Evolutionary conservation across 2,329 filamentous ascomycete species (phyloP).

Genomic region (Fusarium tupiense): DNA sequence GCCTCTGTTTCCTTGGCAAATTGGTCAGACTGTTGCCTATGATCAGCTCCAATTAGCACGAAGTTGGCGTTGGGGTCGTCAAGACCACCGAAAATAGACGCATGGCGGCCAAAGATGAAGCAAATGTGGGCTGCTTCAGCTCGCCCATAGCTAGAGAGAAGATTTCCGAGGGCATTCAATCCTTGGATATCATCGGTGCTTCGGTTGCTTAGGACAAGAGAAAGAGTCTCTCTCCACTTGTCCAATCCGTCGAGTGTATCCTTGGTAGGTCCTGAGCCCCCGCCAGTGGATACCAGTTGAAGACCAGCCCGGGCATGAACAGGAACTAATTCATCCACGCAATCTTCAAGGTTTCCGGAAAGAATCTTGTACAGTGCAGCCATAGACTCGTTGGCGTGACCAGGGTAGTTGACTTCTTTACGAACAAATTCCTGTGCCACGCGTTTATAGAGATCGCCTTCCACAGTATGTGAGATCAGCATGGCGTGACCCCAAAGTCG

Average conservation of each 20-base stretch:
- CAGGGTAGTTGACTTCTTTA: conserved; percentile 87
- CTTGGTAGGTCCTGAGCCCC: conserved; percentile 67
- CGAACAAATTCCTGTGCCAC: conserved; percentile 95
- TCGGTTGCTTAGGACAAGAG: conserved; percentile 87
- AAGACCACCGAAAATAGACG: conserved; percentile 79
- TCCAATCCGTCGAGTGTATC: conserved; percentile 87
- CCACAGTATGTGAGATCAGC: conserved; percentile 82
- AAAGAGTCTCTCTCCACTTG: conserved; percentile 92
- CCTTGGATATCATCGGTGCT: conserved; percentile 82
- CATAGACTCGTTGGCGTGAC: conserved; percentile 84
- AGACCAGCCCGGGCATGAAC: conserved; percentile 91
- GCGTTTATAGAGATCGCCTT: conserved; percentile 87
- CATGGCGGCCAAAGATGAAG: conserved; percentile 82
- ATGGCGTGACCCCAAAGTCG: conserved; percentile 97
- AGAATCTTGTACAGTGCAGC: conserved; percentile 94
- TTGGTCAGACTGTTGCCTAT: conserved; percentile 74
- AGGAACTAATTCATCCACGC: conserved; percentile 93
- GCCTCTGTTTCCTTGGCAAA: conserved; percentile 84
- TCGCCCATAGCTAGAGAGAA: conserved; percentile 86
- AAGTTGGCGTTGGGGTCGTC: conserved; percentile 84
- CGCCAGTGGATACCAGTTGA: conserved; percentile 84
- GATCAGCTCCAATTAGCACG: conserved; percentile 86
- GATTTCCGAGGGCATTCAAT: conserved; percentile 79
- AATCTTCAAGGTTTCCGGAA: conserved; percentile 93
- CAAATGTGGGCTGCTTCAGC: conserved; percentile 94